Percentiles rank a stretch among this genome's conserved stretches.
phyloP scores from a whole-genome alignment of 139 green algal genomes.

The Chlorella sp. region DNA sequence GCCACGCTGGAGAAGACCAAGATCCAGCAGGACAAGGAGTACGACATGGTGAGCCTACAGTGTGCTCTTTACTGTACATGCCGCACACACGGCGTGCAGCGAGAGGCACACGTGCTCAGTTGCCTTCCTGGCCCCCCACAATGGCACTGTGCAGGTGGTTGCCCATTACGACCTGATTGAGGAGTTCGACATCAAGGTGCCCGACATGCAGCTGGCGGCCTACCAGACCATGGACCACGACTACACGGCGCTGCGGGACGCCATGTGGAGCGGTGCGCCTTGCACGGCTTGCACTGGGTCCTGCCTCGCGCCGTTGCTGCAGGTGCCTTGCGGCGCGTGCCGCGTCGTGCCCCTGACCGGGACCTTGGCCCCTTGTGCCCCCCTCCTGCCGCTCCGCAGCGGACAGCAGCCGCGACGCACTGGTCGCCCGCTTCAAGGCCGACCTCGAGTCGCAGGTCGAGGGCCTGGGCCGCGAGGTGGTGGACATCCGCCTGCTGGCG shows the following conservation, averaged over 20 bases:
- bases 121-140: neutral
- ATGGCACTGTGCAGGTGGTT: no score
- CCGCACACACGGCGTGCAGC: neutral
- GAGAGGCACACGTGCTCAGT: neutral
- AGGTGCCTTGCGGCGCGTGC: no score
- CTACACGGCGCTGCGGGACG: constrained; percentile 45
- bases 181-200: constrained; percentile 52
- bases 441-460: constrained; percentile 27
- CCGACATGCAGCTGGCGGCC: constrained; percentile 52
- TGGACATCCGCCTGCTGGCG: constrained; percentile 37
- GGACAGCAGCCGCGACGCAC: constrained; percentile 22
- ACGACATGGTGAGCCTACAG: constrained; percentile 41
- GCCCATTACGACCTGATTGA: constrained; percentile 56
- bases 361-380: neutral
- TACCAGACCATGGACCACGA: constrained; percentile 53
- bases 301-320: no score
- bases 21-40: constrained; percentile 28
- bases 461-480: constrained; percentile 26
- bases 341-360: no score
- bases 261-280: constrained; percentile 36
- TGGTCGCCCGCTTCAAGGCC: constrained; percentile 24
- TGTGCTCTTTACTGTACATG: no score
- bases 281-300: no score
- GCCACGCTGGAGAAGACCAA: constrained; percentile 36
- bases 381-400: constrained; percentile 1